These are phyloP conservation scores for Endocarpon pusillum DNA, from an alignment of 495 filamentous ascomycete species.

Conservation along the genomic window DNA sequence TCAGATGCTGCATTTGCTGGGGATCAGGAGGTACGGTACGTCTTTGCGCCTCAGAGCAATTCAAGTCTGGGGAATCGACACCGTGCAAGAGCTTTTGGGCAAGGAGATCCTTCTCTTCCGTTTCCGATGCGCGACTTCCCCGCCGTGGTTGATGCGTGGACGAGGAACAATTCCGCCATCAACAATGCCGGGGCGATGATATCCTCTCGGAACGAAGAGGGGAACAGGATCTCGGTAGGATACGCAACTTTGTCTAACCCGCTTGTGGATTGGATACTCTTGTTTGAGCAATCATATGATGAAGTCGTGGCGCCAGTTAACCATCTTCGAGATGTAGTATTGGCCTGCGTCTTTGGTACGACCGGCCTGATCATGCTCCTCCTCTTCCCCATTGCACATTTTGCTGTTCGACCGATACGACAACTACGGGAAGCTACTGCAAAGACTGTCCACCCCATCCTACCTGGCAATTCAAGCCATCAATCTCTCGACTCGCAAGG, in stretches of 20 bases:
- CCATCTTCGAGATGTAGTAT: conserved; percentile 54
- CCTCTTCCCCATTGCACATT: conserved; percentile 60
- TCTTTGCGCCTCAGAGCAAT: conserved; percentile 23
- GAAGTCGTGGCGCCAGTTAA: conserved; percentile 65
- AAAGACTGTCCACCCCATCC: conserved; percentile 51
- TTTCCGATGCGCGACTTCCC: conserved; percentile 43
- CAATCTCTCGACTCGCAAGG: conserved; percentile 18
- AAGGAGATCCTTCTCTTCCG: conserved; percentile 24
- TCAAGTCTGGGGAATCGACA: conserved; percentile 29
- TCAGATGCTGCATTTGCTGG: conserved; percentile 8
- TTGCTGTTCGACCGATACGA: conserved; percentile 62
- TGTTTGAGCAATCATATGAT: conserved; percentile 55
- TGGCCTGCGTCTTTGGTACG: conserved; percentile 74
- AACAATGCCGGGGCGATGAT: conserved; percentile 46
- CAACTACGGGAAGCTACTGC: conserved; percentile 60
- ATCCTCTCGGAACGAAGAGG: conserved; percentile 53
- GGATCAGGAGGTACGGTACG: conserved; percentile 19
- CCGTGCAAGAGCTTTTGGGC: conserved; percentile 19
- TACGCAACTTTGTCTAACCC: conserved; percentile 44
- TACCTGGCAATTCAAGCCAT: conserved; percentile 25
- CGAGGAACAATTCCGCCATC: conserved; percentile 19
- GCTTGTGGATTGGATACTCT: conserved; percentile 61
- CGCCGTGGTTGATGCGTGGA: conserved; percentile 36
- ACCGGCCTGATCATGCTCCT: conserved; percentile 48
- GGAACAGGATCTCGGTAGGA: conserved; percentile 46